These are phyloP conservation scores for Naumovozyma dairenensis DNA, from an alignment of 805 yeast species.

Conservation along the genomic window DNA sequence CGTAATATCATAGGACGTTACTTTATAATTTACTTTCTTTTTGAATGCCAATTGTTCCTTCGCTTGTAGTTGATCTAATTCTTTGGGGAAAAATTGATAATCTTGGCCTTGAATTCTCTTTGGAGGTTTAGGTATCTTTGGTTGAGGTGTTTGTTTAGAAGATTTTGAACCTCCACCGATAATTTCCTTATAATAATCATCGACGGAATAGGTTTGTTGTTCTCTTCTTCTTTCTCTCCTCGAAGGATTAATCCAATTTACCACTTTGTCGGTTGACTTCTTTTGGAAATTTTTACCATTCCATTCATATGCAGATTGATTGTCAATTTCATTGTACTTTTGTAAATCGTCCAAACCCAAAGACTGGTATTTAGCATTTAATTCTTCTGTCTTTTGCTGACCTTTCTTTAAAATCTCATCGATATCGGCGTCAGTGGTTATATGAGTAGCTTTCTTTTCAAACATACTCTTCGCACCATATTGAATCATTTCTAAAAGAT, in stretches of 20 bases:
- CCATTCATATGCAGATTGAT: constrained; percentile 92
- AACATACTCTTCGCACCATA: constrained; percentile 90
- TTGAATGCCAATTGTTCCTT: constrained; percentile 59
- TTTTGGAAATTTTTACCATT: constrained; percentile 65
- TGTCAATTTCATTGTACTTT: constrained; percentile 63
- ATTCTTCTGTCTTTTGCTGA: constrained; percentile 64
- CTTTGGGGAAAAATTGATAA: constrained; percentile 61
- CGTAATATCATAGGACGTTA: constrained; percentile 51
- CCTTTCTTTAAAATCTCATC: constrained; percentile 76
- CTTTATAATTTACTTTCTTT: constrained; percentile 48
- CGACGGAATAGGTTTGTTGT: constrained; percentile 69
- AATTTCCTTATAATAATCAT: constrained; percentile 66
- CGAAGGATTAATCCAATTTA: constrained; percentile 63
- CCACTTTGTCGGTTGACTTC: constrained; percentile 29
- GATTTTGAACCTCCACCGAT: constrained; percentile 29
- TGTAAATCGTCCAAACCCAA: constrained; percentile 90
- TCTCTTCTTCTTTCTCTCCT: constrained; percentile 52
- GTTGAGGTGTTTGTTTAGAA: constrained; percentile 32
- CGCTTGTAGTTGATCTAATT: constrained; percentile 42
- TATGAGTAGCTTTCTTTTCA: constrained; percentile 35
- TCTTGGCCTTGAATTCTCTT: constrained; percentile 56
- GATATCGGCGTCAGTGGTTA: constrained; percentile 49
- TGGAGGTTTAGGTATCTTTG: constrained; percentile 47
- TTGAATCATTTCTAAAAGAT: constrained; percentile 88
- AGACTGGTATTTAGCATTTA: constrained; percentile 74